Evolutionary conservation across 2,329 filamentous ascomycete genomes (phyloP).

Genomic region (Trichothecium roseum): DNA sequence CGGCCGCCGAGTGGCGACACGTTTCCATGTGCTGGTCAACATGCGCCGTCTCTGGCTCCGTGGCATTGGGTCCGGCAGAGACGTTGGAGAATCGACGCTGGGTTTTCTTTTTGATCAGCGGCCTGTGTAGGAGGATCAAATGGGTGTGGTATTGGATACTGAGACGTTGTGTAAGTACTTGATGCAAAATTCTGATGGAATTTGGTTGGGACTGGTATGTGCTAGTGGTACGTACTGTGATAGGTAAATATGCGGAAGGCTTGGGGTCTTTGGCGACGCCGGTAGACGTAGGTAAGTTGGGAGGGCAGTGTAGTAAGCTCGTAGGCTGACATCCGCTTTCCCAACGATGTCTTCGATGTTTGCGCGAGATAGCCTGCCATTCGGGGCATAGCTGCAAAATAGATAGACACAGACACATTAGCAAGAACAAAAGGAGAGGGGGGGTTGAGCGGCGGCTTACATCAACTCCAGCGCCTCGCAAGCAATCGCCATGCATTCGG

Average conservation of each 20-base stretch:
- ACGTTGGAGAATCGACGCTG: neutral
- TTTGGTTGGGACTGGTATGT: too few relatives aligned
- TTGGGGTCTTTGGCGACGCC: slow-evolving; percentile 5
- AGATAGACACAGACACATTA: too few relatives aligned
- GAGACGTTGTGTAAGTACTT: too few relatives aligned
- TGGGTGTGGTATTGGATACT: slow-evolving; percentile 13
- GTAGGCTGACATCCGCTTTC: slow-evolving; percentile 8
- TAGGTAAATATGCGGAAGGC: slow-evolving; percentile 13
- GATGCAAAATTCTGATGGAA: too few relatives aligned
- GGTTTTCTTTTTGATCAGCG: slow-evolving; percentile 8
- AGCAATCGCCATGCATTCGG: slow-evolving; percentile 8
- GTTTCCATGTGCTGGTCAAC: slow-evolving; percentile 5
- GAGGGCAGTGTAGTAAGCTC: slow-evolving; percentile 8
- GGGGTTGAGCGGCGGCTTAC: neutral
- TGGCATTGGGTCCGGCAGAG: neutral
- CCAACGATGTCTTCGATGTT: slow-evolving; percentile 9
- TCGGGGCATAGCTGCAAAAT: too few relatives aligned
- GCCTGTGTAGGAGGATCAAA: slow-evolving; percentile 11
- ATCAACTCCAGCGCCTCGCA: slow-evolving; percentile 11
- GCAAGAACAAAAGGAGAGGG: too few relatives aligned
- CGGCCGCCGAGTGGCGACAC: slow-evolving; percentile 11
- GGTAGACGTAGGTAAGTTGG: slow-evolving; percentile 9
- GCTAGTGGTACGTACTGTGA: slow-evolving; percentile 12
- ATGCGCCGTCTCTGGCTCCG: neutral
- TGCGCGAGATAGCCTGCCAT: too few relatives aligned